Evolutionary conservation across 768 basidiomycete species (phyloP).

Genomic region (Naganishia vishniacii): DNA sequence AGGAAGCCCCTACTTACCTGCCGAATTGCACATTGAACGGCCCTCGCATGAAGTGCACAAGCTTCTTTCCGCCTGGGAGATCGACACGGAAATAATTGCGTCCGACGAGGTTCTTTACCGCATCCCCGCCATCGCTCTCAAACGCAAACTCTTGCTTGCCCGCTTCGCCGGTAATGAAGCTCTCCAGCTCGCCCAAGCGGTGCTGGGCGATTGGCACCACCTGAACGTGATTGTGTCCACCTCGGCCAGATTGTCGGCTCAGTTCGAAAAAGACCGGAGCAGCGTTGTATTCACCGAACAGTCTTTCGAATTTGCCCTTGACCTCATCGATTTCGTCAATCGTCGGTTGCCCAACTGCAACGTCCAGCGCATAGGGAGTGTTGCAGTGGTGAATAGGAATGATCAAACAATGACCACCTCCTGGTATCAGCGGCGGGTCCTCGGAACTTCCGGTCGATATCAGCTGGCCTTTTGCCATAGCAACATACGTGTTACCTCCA

Average conservation of each 20-base stretch:
- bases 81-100: constrained; percentile 83
- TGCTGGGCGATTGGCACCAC: constrained; percentile 51
- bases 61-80: constrained; percentile 72
- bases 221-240: constrained; percentile 92
- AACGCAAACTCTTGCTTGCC: constrained; percentile 60
- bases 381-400: constrained; percentile 69
- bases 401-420: constrained; percentile 91
- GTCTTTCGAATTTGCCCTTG: constrained; percentile 65
- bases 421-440: constrained; percentile 61
- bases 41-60: constrained; percentile 78
- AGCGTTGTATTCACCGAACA: constrained; percentile 66
- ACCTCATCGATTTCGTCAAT: constrained; percentile 74
- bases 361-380: constrained; percentile 73
- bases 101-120: constrained; percentile 55
- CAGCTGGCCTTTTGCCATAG: constrained; percentile 93
- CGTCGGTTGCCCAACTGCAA: constrained; percentile 69
- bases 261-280: constrained; percentile 81
- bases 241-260: constrained; percentile 71
- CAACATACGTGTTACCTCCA: constrained; percentile 86
- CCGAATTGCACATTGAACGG: constrained; percentile 89
- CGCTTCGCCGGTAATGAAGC: constrained; percentile 55
- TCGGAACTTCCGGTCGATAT: constrained; percentile 61
- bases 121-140: constrained; percentile 61
- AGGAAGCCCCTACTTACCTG: constrained; percentile 57
- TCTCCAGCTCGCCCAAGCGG: constrained; percentile 59